phyloP scores from a whole-genome alignment of 2,329 filamentous ascomycete species.

The Biscogniauxia mediterranea region DNA sequence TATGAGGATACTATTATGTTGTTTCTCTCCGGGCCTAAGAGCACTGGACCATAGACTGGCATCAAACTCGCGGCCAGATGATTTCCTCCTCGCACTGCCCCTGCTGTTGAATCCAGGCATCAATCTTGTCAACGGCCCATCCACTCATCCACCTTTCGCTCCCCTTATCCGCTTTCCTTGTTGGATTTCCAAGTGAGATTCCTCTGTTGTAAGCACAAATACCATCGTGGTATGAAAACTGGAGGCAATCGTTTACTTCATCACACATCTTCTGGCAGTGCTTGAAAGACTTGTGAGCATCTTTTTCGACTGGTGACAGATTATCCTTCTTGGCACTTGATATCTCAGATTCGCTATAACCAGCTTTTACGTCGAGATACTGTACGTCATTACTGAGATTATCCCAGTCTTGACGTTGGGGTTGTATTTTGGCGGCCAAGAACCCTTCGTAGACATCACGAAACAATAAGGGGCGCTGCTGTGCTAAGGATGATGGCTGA shows the following conservation, averaged over 20 bases:
- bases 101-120: slow-evolving; percentile 39
- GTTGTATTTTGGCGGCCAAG: slow-evolving; percentile 39
- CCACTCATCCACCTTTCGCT: slow-evolving; percentile 38
- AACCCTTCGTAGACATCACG: slow-evolving; percentile 49
- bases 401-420: slow-evolving; percentile 49
- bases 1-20: no score
- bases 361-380: slow-evolving; percentile 37
- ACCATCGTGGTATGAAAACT: slow-evolving; percentile 40
- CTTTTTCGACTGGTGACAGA: slow-evolving; percentile 37
- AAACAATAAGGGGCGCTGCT: slow-evolving; percentile 39
- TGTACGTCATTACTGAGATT: slow-evolving; percentile 47
- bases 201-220: slow-evolving; percentile 37
- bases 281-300: slow-evolving; percentile 42
- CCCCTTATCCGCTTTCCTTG: slow-evolving; percentile 28
- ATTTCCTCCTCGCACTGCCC: slow-evolving; percentile 32
- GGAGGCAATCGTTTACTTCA: slow-evolving; percentile 37
- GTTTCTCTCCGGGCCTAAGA: neutral
- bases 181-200: slow-evolving; percentile 41
- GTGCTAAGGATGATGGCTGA: slow-evolving; percentile 9
- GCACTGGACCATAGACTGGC: neutral
- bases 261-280: slow-evolving; percentile 46
- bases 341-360: slow-evolving; percentile 34
- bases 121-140: slow-evolving; percentile 42
- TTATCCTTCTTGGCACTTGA: slow-evolving; percentile 33
- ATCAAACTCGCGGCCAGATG: slow-evolving; percentile 14